Base-by-base conservation (phyloP, 164 flowering plant genomes). In the Chimonanthus salicifolius region DNA sequence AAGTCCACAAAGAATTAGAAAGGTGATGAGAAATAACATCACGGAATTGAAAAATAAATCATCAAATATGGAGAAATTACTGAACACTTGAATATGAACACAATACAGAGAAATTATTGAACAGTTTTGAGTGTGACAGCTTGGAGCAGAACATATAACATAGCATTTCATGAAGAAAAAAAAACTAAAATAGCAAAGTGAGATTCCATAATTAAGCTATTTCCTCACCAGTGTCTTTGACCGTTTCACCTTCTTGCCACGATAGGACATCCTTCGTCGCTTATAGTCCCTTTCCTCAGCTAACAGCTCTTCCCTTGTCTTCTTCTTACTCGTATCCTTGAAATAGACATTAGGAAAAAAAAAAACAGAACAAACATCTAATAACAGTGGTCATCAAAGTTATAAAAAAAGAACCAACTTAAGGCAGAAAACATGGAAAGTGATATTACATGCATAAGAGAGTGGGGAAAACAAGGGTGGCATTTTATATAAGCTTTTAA, bases 261-360 rank as follows among this genome's bases (percentile, higher is more conserved):
- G 97, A 76, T 94, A 96, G 70, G 99, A 90, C 92, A 88, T 94
- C 85, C 99, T 88, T 78, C 99, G 86, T 18, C 99, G 89, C 82
- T 92, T 96, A 82, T 91, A 96, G 79, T 96, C 99, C 82, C 98
- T 89, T 85, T 96, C 97, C 85, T 96, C 99, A 68, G 99, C 99
- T 84, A 96, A 78, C 69, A 96, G 77, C 79, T 96, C 98, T 84
- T 94, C 98, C 78, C 83, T 83, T 13, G 98, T 88, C 85, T 90
- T 96, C 45, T 64, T 62, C 80, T 78, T 90, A 75, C 21, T 79
- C 20, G 81, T 58, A 46, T 85, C 94, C 96, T 92, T n/a, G 49
- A 21, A 33, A 48, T 47, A 9, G 50, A 64, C 10, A 46, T 15
- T 3, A 47, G 3, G n/a, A 9, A 51, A n/a, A 50, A 66, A 45